Conservation (phyloP, 257 asterid genomes). For the Nicotiana obtusifolia region DNA sequence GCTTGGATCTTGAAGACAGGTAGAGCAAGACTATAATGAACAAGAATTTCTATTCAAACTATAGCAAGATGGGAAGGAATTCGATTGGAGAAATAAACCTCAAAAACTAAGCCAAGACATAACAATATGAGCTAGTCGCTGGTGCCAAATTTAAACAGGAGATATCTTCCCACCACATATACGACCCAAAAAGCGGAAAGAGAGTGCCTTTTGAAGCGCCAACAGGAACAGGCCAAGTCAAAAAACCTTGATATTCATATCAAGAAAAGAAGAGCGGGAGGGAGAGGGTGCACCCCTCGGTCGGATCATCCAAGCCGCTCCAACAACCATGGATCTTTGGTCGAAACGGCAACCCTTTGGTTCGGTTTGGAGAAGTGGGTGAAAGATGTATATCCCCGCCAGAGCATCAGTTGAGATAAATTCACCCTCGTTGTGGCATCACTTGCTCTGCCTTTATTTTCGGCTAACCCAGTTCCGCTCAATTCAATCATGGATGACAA, state of each 20-base stretch:
- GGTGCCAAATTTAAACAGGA: neutral
- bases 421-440: neutral
- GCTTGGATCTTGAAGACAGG: neutral
- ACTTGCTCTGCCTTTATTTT: neutral
- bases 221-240: neutral
- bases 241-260: no score
- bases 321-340: no score
- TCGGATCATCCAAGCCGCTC: no score
- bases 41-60: neutral
- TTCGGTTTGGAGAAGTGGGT: neutral
- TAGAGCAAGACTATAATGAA: neutral
- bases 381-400: neutral
- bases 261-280: neutral
- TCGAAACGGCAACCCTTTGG: no score
- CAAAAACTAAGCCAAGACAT: neutral
- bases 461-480: neutral
- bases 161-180: neutral
- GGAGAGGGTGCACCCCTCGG: no score
- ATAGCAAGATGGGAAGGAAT: neutral
- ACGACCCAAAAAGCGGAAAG: neutral
- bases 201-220: no score
- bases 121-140: neutral
- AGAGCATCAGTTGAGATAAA: neutral
- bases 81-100: neutral
- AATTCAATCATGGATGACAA: neutral